Base-by-base conservation (phyloP, 441 rosid genomes). In the Populus trichocarpa region DNA sequence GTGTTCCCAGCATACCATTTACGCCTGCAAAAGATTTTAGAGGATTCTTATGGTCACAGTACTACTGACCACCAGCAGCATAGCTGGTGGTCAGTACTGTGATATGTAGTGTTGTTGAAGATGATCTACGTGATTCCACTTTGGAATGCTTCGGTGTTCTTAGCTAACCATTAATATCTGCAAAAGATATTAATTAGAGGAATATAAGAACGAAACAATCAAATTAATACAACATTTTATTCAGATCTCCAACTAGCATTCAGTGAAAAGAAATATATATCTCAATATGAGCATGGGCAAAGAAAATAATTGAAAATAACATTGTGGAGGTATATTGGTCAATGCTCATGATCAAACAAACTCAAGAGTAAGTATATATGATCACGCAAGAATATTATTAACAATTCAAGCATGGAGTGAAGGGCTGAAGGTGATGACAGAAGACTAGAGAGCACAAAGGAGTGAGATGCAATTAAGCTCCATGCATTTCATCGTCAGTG, bases 401-500 rank as follows among this genome's bases (percentile, higher is more conserved):
- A 22, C 25, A 59, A 59, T 66, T 66, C 6, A 67, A 13, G 10
- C 28, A n/a, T 22, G 18, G 75, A 75, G 68, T 38, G 83, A 82
- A 81, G 81, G 81, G 84, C 83, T 70, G 80, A 78, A 81, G 88
- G 67, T 83, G 89, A 88, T 93, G 97, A 90, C 96, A 93, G 96
- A 89, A 93, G 93, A 77, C 80, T 90, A 91, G 87, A 89, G 93
- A 90, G 93, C 98, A 88, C 96, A 86, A 88, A 93, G 87, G 93
- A 90, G 79, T 75, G 88, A 90, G 82, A 88, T 88, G 93, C 95
- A 83, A 42, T 42, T 13, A 42, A 70, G 63, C 75, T 69, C 46
- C 68, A 71, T 77, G 91, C 94, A 92, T 81, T 81, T 86, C 91
- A 88, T 89, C 93, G 81, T 91, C 90, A 78, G 97, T 89, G 94